Evolutionary conservation across 1,284 basidiomycete species (phyloP).

Genomic region (Afroboletus lepidellus): DNA sequence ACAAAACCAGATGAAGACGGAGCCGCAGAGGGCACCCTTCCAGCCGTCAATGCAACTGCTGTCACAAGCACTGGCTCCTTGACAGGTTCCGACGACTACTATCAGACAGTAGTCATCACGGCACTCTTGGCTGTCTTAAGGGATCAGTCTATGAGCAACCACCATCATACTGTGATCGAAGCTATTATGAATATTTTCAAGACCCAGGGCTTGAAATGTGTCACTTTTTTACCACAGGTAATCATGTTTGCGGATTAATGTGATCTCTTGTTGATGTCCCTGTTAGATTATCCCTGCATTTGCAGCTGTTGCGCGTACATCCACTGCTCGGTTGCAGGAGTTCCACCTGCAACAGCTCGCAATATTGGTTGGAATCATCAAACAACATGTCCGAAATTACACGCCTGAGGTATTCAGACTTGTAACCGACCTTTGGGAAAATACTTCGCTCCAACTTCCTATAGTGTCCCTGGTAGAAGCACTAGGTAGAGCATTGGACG

Average conservation of each 20-base stretch:
- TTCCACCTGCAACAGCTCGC: slow-evolving; percentile 97
- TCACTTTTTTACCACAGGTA: slow-evolving; percentile 92
- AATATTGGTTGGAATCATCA: slow-evolving; percentile 95
- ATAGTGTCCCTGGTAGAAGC: slow-evolving; percentile 94
- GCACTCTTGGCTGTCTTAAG: slow-evolving; percentile 87
- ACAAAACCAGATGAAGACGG: slow-evolving; percentile 76
- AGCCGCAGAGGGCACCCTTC: slow-evolving; percentile 65
- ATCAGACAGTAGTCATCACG: slow-evolving; percentile 94
- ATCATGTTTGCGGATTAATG: slow-evolving; percentile 16
- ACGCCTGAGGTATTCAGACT: slow-evolving; percentile 81
- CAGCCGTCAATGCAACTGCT: slow-evolving; percentile 59
- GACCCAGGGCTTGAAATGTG: slow-evolving; percentile 96
- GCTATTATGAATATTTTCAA: slow-evolving; percentile 99
- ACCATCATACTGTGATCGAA: slow-evolving; percentile 94
- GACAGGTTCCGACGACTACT: slow-evolving; percentile 86
- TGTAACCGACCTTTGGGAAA: slow-evolving; percentile 89
- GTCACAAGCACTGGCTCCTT: slow-evolving; percentile 45
- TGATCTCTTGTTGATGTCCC: slow-evolving; percentile 6
- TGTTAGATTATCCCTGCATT: slow-evolving; percentile 96
- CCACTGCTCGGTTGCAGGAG: slow-evolving; percentile 82
- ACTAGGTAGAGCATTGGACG: slow-evolving; percentile 92
- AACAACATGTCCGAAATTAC: slow-evolving; percentile 95
- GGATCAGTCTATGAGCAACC: slow-evolving; percentile 81
- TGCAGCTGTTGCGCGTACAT: slow-evolving; percentile 82
- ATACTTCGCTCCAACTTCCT: slow-evolving; percentile 82